Evolutionary conservation across 73 alveolate genomes (phyloP), one percentile per base, ranked within the genome.

Genomic region (Paramecium caudatum): DNA sequence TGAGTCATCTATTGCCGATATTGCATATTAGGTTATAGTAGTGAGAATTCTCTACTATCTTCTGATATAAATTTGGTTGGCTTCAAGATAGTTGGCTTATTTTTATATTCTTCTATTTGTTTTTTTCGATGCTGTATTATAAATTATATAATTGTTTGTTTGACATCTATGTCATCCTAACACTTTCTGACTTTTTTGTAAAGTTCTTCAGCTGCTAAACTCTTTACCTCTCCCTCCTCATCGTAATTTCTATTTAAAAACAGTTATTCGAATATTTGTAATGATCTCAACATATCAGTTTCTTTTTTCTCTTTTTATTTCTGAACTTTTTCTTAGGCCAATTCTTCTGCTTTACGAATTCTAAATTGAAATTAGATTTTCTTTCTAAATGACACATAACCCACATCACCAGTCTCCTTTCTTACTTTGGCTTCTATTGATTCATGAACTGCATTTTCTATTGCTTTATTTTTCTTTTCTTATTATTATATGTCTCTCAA

Each of bases 341-440:
- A 2, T 39, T 74, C 87, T 27, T 86, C 93, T 25, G 82, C 93
- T 21, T 86, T 86, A 13, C 68, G 32, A 41, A 86, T 86, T 37
- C 93, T 49, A 12, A 78, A 86, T 43, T 86, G 36, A 43, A 86
- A 86, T 30, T 86, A 39, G 7, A 62, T 86, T 61, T 86, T 86
- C 70, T 86, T 86, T 43, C 82, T 47, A 32, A 41, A 62, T 27
- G 93, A 86, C 36, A 62, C 82, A 86, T 86, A 86, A 23, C 84
- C 84, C 1, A 86, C 93, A 43, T 86, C 93, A 10, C 93, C 93
- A 15, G 82, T 62, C 55, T 86, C 93, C 13, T 86, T 86, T 32
- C 93, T 86, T 3, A 86, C 90, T n/a, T 86, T 86, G 1, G 93
- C 93, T 12, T 86, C 93, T 10, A 86, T 86, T 1, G 93, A 62